These are phyloP conservation scores for Ormosia emarginata DNA, from an alignment of 306 rosid species.

Conservation along the genomic window DNA sequence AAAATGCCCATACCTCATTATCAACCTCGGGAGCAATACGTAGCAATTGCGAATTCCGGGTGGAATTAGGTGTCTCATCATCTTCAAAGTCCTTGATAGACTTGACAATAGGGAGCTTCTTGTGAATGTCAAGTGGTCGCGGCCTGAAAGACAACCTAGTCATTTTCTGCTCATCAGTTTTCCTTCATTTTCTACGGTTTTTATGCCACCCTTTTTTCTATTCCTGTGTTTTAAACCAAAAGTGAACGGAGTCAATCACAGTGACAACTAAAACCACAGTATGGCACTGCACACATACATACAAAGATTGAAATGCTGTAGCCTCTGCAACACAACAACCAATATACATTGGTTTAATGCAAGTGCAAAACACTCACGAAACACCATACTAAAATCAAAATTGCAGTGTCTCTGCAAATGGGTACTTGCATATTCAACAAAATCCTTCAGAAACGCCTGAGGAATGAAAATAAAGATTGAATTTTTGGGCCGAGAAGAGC, in stretches of 20 bases:
- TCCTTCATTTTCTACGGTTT: slow-evolving; percentile 3
- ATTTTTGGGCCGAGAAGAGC: background rate
- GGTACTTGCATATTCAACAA: slow-evolving; percentile 3
- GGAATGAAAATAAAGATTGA: too few species aligned
- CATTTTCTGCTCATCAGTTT: slow-evolving; percentile 38
- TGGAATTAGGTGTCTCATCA: slow-evolving; percentile 45
- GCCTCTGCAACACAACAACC: background rate
- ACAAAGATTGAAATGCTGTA: background rate
- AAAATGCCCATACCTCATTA: slow-evolving; percentile 26
- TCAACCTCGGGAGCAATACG: slow-evolving; percentile 47
- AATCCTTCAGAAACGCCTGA: background rate
- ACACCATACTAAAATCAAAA: background rate
- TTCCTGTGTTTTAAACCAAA: background rate
- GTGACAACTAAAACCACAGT: background rate
- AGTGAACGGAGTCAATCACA: background rate
- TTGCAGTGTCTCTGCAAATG: background rate
- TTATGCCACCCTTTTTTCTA: background rate
- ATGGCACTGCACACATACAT: background rate
- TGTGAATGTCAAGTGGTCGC: slow-evolving; percentile 55
- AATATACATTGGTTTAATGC: background rate
- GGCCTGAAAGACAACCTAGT: slow-evolving; percentile 54
- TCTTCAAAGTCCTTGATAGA: slow-evolving; percentile 59
- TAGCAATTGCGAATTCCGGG: slow-evolving; percentile 48
- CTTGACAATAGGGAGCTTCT: slow-evolving; percentile 59
- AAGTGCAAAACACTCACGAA: background rate